Conservation (phyloP, 495 filamentous ascomycete species). For the Acidiella bohemica region DNA sequence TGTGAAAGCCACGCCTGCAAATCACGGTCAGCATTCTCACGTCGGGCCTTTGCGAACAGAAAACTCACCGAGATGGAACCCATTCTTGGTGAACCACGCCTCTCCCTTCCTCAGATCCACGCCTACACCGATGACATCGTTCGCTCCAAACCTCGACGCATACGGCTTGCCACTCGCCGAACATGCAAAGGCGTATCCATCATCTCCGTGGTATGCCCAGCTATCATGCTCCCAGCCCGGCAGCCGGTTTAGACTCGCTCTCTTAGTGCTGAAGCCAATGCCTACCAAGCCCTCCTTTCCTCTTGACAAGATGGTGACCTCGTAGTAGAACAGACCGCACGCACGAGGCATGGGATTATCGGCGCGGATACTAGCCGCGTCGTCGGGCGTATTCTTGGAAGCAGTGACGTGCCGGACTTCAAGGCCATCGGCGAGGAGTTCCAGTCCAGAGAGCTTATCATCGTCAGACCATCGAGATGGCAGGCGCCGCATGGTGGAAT, state of each 20-base stretch:
- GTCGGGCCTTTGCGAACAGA: too few species aligned
- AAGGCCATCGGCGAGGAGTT: slow-evolving; percentile 58
- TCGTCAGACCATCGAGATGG: slow-evolving; percentile 71
- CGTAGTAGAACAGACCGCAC: slow-evolving; percentile 93
- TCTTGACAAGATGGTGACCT: slow-evolving; percentile 73
- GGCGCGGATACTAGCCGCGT: slow-evolving; percentile 71
- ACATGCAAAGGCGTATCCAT: slow-evolving; percentile 73
- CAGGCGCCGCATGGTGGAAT: slow-evolving; percentile 49
- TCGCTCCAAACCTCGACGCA: slow-evolving; percentile 53
- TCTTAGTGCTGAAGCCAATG: slow-evolving; percentile 70
- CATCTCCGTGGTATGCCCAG: slow-evolving; percentile 96
- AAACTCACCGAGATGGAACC: slow-evolving; percentile 54
- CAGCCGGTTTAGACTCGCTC: slow-evolving; percentile 62
- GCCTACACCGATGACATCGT: slow-evolving; percentile 85
- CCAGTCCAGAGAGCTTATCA: slow-evolving; percentile 61
- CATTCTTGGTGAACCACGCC: slow-evolving; percentile 94
- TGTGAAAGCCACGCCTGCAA: slow-evolving; percentile 73
- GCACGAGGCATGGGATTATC: slow-evolving; percentile 85
- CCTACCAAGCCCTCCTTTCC: slow-evolving; percentile 80
- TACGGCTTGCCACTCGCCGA: slow-evolving; percentile 62
- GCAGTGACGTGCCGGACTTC: slow-evolving; percentile 70
- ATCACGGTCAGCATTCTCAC: too few species aligned
- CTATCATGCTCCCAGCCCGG: slow-evolving; percentile 94
- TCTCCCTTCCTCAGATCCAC: slow-evolving; percentile 81
- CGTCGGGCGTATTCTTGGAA: slow-evolving; percentile 50